These are phyloP conservation scores for Suhomyces sp. DNA, from an alignment of 805 yeast genomes.

Conservation along the genomic window DNA sequence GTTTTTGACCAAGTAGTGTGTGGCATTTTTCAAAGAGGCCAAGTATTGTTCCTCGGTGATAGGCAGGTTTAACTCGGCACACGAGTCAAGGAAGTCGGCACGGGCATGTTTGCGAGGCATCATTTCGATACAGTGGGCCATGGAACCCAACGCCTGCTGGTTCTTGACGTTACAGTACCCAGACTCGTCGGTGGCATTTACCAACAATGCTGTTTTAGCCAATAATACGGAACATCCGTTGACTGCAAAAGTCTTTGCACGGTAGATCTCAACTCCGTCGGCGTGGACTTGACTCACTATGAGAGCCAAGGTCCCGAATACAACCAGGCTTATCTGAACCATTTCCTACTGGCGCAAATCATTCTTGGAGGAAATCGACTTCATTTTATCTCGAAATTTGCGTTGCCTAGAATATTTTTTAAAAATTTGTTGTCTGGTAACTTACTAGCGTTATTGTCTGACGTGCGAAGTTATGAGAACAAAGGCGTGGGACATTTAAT, in stretches of 20 bases:
- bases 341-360: background rate
- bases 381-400: background rate
- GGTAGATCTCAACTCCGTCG: conserved; percentile 13
- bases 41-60: conserved; percentile 31
- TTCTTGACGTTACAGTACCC: conserved; percentile 33
- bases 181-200: conserved; percentile 20
- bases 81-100: conserved; percentile 13
- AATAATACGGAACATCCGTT: conserved; percentile 23
- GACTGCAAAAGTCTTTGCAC: conserved; percentile 23
- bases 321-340: background rate
- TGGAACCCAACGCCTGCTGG: conserved; percentile 39
- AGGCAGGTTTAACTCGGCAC: conserved; percentile 12
- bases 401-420: background rate
- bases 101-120: conserved; percentile 21
- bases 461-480: background rate
- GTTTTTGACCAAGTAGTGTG: conserved; percentile 32
- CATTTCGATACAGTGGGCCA: conserved; percentile 31
- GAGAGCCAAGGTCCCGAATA: background rate
- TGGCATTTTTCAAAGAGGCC: conserved; percentile 41
- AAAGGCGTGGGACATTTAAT: background rate
- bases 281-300: background rate
- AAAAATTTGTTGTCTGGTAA: background rate
- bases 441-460: background rate
- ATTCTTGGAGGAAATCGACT: background rate
- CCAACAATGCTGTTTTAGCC: conserved; percentile 24